These are phyloP conservation scores for Cladophialophora chaetospira DNA, from an alignment of 2,329 filamentous ascomycete genomes.

Conservation along the genomic window DNA sequence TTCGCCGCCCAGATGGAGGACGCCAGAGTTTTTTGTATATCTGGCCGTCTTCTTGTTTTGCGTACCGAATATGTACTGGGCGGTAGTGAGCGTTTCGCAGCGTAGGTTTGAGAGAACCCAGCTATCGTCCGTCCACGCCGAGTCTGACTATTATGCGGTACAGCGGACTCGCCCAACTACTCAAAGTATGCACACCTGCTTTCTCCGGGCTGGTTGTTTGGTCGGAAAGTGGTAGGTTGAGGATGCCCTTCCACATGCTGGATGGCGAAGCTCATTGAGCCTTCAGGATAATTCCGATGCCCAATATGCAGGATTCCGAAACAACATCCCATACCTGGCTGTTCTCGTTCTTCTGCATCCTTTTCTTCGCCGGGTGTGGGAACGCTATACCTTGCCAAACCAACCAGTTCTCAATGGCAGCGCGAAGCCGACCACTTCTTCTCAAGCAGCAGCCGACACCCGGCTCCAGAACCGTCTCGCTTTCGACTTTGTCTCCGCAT, in stretches of 20 bases:
- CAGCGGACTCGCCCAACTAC: conserved; percentile 82
- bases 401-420: conserved; percentile 9
- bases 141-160: conserved; percentile 17
- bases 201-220: conserved; percentile 84
- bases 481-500: conserved; percentile 81
- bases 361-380: conserved; percentile 71
- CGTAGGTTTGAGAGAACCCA: conserved; percentile 53
- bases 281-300: conserved; percentile 80
- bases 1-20: conserved; percentile 75
- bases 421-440: conserved; percentile 6
- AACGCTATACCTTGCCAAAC: conserved; percentile 44
- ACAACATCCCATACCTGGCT: conserved; percentile 80
- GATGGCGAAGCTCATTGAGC: conserved; percentile 25
- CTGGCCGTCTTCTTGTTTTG: conserved; percentile 65
- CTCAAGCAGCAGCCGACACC: conserved; percentile 52
- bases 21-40: conserved; percentile 83
- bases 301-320: conserved; percentile 83
- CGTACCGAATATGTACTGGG: conserved; percentile 87
- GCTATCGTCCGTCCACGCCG: not conserved
- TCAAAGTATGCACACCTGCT: conserved; percentile 70
- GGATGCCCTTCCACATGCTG: not conserved
- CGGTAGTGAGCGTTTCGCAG: conserved; percentile 81
- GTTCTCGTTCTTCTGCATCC: conserved; percentile 77
- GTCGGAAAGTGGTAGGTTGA: conserved; percentile 75
- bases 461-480: conserved; percentile 69